Conservation (phyloP, 176 grass and related monocot species). For the Phoenix roebelenii region DNA sequence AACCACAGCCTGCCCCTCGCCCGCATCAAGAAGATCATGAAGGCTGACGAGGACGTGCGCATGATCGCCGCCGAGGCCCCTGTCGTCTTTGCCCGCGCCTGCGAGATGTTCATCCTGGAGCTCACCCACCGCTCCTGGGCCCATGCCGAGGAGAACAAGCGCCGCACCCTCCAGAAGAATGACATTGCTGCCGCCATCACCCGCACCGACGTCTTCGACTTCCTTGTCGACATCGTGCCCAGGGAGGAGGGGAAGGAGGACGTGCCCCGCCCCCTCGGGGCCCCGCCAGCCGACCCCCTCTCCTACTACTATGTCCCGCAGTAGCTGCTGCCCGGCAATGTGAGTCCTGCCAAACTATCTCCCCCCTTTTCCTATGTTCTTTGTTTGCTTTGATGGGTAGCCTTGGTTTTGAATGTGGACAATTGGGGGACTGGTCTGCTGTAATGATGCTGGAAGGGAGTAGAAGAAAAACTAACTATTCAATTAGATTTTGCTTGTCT, state of each 20-base stretch:
- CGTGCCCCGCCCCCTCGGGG: background rate
- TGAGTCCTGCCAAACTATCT: background rate
- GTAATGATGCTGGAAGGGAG: no score
- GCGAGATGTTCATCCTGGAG: constrained; percentile 44
- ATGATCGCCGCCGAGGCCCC: constrained; percentile 43
- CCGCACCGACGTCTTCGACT: constrained; percentile 16
- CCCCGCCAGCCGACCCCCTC: background rate
- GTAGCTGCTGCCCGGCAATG: constrained; percentile 3
- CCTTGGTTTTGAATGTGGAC: no score
- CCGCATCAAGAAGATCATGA: constrained; percentile 98
- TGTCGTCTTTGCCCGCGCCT: constrained; percentile 30
- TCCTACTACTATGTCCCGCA: constrained; percentile 1
- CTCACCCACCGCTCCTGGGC: constrained; percentile 33
- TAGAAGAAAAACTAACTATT: no score
- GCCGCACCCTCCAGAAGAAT: constrained; percentile 20
- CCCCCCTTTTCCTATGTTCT: no score
- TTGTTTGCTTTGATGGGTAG: no score
- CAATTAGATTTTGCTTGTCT: no score
- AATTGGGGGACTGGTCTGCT: no score
- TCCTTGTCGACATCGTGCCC: constrained; percentile 10
- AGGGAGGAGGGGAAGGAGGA: constrained; percentile 7
- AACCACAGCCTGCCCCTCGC: constrained; percentile 84
- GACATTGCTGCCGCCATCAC: constrained; percentile 23
- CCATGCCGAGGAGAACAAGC: constrained; percentile 23
- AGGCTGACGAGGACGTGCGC: constrained; percentile 30